A percentile compares a stretch with the other conserved stretches of the same genome.
Conservation (phyloP, 805 yeast species). For the Saccharomyces mikatae region DNA sequence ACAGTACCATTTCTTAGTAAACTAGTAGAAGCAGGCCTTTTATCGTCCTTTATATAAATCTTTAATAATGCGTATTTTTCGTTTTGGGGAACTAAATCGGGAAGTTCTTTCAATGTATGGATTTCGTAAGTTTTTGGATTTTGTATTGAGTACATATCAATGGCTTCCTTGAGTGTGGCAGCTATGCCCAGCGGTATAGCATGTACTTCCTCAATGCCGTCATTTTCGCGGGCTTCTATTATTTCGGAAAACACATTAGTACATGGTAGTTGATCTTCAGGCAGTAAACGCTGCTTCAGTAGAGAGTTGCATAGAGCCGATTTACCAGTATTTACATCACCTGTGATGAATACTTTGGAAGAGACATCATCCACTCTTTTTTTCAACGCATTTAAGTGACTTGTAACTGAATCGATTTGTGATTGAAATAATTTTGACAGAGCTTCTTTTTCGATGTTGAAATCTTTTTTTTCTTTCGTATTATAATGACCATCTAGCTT, state of each 20-base stretch:
- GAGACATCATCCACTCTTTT: conserved; percentile 85
- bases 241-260: conserved; percentile 95
- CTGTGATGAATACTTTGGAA: conserved; percentile 91
- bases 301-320: conserved; percentile 92
- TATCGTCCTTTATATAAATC: conserved; percentile 69
- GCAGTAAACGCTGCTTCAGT: conserved; percentile 65
- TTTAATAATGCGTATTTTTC: conserved; percentile 67
- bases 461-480: conserved; percentile 28
- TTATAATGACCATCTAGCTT: conserved; percentile 21
- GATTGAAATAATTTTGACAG: conserved; percentile 62
- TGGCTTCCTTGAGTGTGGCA: conserved; percentile 20
- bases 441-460: conserved; percentile 57
- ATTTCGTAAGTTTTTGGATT: conserved; percentile 62
- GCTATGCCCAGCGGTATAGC: conserved; percentile 59
- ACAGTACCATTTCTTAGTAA: conserved; percentile 82
- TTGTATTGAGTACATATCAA: conserved; percentile 28
- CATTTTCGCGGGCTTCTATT: conserved; percentile 70
- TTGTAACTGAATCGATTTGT: conserved; percentile 54
- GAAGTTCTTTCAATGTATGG: conserved; percentile 47
- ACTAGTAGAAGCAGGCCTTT: conserved; percentile 53
- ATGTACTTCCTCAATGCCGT: conserved; percentile 81
- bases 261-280: conserved; percentile 97
- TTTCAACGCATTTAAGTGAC: conserved; percentile 62
- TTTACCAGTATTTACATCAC: conserved; percentile 94
- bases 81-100: conserved; percentile 62